Conservation (phyloP, 2,329 filamentous ascomycete species). For the Aureobasidium sp. region DNA sequence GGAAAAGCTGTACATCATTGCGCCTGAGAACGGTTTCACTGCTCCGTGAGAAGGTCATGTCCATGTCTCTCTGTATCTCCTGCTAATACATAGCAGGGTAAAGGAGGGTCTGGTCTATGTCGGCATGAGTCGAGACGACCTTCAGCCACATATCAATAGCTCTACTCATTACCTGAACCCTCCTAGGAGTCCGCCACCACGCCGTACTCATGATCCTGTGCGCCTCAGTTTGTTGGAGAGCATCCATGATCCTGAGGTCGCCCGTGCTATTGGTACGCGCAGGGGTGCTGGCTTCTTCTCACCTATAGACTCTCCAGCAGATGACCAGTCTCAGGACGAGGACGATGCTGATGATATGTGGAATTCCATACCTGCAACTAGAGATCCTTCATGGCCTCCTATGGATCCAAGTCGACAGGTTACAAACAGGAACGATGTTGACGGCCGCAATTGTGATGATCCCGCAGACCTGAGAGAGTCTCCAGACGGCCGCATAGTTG, state of each 20-base stretch:
- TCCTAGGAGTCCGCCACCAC: constrained; percentile 12
- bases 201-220: constrained; percentile 18
- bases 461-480: neutral
- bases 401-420: constrained; percentile 6
- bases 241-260: constrained; percentile 16
- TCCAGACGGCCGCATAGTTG: neutral
- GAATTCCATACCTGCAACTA: neutral
- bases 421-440: neutral
- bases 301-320: constrained; percentile 5
- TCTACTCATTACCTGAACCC: constrained; percentile 11
- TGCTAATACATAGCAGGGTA: constrained; percentile 49
- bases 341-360: constrained; percentile 6
- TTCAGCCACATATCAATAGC: constrained; percentile 52
- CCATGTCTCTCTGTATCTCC: constrained; percentile 1
- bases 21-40: constrained; percentile 71
- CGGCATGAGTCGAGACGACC: constrained; percentile 72
- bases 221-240: constrained; percentile 16
- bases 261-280: neutral
- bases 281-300: constrained; percentile 5
- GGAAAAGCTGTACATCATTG: constrained; percentile 80
- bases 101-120: constrained; percentile 91
- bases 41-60: constrained; percentile 62
- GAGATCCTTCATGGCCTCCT: constrained; percentile 12
- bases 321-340: neutral
- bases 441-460: neutral